Conservation (phyloP, 1,284 basidiomycete genomes). For the Leccinum pachyderme region DNA sequence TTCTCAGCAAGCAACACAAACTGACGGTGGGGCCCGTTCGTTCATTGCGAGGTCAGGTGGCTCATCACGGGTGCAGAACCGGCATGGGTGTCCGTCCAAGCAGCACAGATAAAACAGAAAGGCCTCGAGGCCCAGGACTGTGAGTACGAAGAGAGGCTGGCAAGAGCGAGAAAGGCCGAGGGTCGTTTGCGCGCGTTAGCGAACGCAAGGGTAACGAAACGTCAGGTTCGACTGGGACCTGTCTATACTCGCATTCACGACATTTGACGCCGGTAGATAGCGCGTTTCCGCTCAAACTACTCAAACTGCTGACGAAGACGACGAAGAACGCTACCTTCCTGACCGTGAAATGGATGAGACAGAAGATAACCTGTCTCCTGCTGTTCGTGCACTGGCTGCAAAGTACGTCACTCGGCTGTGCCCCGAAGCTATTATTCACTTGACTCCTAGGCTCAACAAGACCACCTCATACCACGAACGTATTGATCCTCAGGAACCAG, state of each 20-base stretch:
- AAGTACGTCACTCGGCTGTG: constrained; percentile 47
- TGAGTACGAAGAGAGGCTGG: constrained; percentile 61
- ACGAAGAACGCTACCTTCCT: constrained; percentile 66
- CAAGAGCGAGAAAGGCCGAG: constrained; percentile 61
- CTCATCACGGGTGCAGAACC: constrained; percentile 46
- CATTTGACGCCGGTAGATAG: constrained; percentile 22
- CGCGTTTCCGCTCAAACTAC: constrained; percentile 12
- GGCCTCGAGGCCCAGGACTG: constrained; percentile 67
- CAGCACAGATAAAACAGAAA: constrained; percentile 58
- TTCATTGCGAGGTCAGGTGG: not conserved
- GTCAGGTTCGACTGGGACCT: constrained; percentile 42
- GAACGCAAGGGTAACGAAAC: constrained; percentile 58
- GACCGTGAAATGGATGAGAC: constrained; percentile 41
- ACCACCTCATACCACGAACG: constrained; percentile 7
- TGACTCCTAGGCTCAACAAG: constrained; percentile 16
- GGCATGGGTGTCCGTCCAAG: constrained; percentile 82
- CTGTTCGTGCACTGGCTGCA: constrained; percentile 78
- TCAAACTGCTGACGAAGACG: constrained; percentile 25
- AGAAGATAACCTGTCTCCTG: constrained; percentile 70
- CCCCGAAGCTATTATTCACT: not conserved
- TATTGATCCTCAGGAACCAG: constrained; percentile 44
- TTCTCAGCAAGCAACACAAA: constrained; percentile 35
- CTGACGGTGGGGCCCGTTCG: constrained; percentile 32
- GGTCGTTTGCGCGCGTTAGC: constrained; percentile 55
- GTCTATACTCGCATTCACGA: not conserved